These are phyloP conservation scores for Bocquillonia castaneifolia DNA, from an alignment of 441 rosid genomes.

Conservation along the genomic window DNA sequence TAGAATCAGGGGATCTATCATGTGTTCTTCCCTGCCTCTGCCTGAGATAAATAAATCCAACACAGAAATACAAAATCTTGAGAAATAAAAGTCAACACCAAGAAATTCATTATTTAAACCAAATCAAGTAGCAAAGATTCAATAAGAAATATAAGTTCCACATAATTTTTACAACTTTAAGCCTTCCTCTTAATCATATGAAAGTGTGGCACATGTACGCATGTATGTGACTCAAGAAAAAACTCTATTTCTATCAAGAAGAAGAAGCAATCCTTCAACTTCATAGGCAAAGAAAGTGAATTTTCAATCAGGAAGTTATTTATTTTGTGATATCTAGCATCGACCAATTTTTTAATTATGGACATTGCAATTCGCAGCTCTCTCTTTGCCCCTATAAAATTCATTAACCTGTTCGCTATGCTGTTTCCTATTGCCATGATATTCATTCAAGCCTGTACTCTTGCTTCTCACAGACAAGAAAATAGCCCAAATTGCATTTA, in stretches of 20 bases:
- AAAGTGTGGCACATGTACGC: neutral
- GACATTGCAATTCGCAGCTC: neutral
- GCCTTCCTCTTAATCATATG: neutral
- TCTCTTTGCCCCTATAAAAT: neutral
- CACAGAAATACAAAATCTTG: neutral
- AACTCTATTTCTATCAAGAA: neutral
- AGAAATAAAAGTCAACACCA: neutral
- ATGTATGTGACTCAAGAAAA: neutral
- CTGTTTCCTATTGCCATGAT: neutral
- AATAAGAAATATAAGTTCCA: neutral
- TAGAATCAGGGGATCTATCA: conserved; percentile 42
- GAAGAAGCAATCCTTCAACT: neutral
- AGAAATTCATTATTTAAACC: neutral
- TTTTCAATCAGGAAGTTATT: neutral
- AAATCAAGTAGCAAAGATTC: neutral
- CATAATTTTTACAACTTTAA: neutral
- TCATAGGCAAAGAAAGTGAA: neutral
- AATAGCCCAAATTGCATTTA: neutral
- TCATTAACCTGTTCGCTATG: neutral
- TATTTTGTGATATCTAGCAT: no score
- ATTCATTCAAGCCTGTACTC: neutral
- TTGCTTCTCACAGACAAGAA: neutral
- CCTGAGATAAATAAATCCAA: conserved; percentile 29
- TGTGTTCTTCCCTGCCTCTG: conserved; percentile 28
- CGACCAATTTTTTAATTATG: neutral